A percentile compares a stretch with the other conserved stretches of the same genome.
These are phyloP conservation scores for Ceratobasidium sp. DNA, from an alignment of 1,284 basidiomycete genomes.

Conservation along the genomic window DNA sequence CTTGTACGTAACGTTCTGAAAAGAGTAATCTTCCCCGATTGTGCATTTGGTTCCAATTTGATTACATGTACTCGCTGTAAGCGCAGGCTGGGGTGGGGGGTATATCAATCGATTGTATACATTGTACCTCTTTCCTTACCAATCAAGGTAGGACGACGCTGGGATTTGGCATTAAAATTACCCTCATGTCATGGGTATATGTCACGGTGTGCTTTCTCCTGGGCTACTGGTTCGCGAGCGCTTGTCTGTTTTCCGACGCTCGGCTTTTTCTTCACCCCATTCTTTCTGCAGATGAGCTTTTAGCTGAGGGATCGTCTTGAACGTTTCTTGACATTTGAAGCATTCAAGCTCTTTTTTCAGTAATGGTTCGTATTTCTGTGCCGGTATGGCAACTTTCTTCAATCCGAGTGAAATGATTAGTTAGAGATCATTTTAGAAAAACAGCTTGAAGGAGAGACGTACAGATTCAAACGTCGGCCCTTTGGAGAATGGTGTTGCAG, in stretches of 20 bases:
- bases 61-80: too few species aligned
- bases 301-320: constrained; percentile 76
- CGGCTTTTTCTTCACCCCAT: constrained; percentile 49
- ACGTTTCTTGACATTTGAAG: constrained; percentile 65
- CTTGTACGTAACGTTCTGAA: too few species aligned
- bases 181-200: too few species aligned
- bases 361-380: constrained; percentile 64
- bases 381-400: constrained; percentile 62
- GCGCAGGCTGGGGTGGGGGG: too few species aligned
- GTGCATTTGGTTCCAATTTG: too few species aligned
- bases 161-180: too few species aligned
- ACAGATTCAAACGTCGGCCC: constrained; percentile 50
- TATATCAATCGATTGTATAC: too few species aligned
- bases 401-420: constrained; percentile 12
- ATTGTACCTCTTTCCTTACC: too few species aligned
- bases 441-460: neutral
- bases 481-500: constrained; percentile 57
- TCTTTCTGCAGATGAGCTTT: constrained; percentile 74
- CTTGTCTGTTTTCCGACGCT: neutral
- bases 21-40: too few species aligned
- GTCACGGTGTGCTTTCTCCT: neutral
- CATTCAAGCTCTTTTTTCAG: constrained; percentile 73
- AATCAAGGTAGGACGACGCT: too few species aligned
- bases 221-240: neutral
- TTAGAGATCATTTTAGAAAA: neutral